Evolutionary conservation across 2,329 filamentous ascomycete species (phyloP).

Genomic region (Kalmusia sp.): DNA sequence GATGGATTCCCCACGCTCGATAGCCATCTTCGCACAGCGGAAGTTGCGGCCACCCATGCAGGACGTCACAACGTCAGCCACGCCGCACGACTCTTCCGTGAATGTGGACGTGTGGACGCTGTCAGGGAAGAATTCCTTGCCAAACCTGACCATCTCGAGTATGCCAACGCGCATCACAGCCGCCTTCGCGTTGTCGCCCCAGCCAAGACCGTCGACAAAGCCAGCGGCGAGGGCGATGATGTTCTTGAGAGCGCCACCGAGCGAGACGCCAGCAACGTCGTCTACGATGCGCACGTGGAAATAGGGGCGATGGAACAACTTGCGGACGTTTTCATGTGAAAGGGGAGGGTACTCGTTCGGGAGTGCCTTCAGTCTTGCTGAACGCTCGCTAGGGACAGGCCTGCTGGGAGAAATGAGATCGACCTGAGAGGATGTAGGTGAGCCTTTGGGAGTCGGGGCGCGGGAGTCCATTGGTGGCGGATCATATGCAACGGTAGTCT

Average conservation of each 20-base stretch:
- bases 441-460: conserved; percentile 66
- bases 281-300: conserved; percentile 95
- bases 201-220: conserved; percentile 93
- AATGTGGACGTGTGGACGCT: conserved; percentile 85
- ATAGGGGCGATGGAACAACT: conserved; percentile 93
- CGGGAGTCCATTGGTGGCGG: conserved; percentile 88
- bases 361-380: conserved; percentile 75
- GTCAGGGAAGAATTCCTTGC: conserved; percentile 88
- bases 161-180: conserved; percentile 96
- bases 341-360: conserved; percentile 85
- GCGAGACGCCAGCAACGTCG: conserved; percentile 95
- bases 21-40: conserved; percentile 86
- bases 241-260: conserved; percentile 95
- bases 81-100: conserved; percentile 94
- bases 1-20: conserved; percentile 79
- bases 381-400: conserved; percentile 64
- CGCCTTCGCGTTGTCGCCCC: conserved; percentile 99
- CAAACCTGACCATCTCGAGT: conserved; percentile 95
- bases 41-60: conserved; percentile 94
- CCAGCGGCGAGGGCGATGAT: conserved; percentile 93
- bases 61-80: conserved; percentile 94
- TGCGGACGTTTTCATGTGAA: conserved; percentile 81
- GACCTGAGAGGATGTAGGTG: conserved; percentile 57
- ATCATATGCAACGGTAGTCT: conserved; percentile 95
- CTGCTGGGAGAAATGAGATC: conserved; percentile 61